These are phyloP conservation scores for Cyclotella distinguenda DNA, from an alignment of 108 stramenopile species.

Conservation along the genomic window DNA sequence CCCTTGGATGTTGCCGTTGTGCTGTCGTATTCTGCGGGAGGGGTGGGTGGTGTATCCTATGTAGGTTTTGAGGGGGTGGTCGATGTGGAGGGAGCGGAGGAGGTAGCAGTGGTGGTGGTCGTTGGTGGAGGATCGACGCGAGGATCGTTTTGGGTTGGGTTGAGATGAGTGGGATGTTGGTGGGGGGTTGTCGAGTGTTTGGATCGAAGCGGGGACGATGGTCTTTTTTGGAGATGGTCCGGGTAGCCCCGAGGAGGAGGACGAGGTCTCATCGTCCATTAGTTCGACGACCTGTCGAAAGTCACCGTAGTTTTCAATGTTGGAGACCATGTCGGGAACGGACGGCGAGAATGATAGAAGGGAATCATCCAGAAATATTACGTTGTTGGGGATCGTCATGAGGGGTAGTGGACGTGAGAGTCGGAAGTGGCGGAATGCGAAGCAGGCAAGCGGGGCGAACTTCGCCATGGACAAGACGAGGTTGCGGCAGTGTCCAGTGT, in stretches of 20 bases:
- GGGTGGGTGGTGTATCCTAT: slow-evolving; percentile 60
- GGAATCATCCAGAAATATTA: too few relatives aligned
- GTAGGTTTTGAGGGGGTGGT: slow-evolving; percentile 50
- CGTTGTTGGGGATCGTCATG: neutral
- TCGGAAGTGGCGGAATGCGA: neutral
- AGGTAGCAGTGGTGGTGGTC: slow-evolving; percentile 55
- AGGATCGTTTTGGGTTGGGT: too few relatives aligned
- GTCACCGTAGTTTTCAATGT: neutral
- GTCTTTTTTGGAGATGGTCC: slow-evolving; percentile 1
- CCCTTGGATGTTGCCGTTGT: slow-evolving; percentile 75
- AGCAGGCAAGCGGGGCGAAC: neutral
- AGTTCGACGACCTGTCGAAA: neutral
- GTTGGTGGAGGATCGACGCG: too few relatives aligned
- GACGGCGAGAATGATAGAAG: neutral
- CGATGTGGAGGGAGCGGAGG: slow-evolving; percentile 51
- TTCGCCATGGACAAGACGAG: neutral
- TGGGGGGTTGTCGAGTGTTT: neutral
- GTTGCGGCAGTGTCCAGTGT: too few relatives aligned
- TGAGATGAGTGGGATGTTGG: neutral
- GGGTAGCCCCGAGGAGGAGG: slow-evolving; percentile 6
- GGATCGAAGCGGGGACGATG: too few relatives aligned
- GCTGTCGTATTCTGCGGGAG: slow-evolving; percentile 62
- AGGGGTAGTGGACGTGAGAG: neutral
- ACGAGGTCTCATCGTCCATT: neutral
- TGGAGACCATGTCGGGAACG: neutral